Conservation (phyloP, 1,284 basidiomycete species). For the Ustilago bromivora region DNA sequence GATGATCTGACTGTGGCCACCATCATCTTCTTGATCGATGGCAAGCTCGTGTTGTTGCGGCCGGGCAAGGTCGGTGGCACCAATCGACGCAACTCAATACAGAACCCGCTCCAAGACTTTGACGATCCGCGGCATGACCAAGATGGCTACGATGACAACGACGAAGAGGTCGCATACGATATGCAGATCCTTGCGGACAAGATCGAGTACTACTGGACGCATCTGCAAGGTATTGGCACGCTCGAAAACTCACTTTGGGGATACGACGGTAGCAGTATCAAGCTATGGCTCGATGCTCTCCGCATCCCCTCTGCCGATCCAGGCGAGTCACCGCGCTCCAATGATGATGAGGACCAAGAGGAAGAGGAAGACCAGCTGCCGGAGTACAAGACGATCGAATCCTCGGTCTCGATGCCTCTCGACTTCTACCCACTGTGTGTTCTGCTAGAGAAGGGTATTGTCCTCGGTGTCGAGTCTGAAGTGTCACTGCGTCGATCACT, state of each 20-base stretch:
- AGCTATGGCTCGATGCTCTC: constrained; percentile 94
- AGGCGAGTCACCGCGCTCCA: constrained; percentile 14
- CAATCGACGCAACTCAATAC: not conserved
- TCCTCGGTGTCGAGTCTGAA: constrained; percentile 94
- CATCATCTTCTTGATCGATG: constrained; percentile 94
- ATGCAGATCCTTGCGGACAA: constrained; percentile 95
- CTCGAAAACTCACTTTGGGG: constrained; percentile 98
- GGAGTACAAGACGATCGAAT: constrained; percentile 79
- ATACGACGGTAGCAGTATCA: constrained; percentile 88
- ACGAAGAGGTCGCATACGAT: constrained; percentile 94
- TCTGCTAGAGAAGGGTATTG: constrained; percentile 97
- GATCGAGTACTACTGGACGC: constrained; percentile 99
- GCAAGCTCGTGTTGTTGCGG: constrained; percentile 85
- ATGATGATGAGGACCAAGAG: constrained; percentile 49
- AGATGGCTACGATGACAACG: constrained; percentile 70
- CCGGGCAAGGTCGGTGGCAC: constrained; percentile 60
- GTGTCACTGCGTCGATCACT: constrained; percentile 81
- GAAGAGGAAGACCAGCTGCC: constrained; percentile 62
- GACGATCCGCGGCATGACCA: constrained; percentile 29
- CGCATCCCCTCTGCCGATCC: constrained; percentile 75
- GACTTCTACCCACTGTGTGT: constrained; percentile 97
- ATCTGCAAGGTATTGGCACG: constrained; percentile 88
- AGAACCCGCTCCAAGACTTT: constrained; percentile 19
- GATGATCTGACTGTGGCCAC: constrained; percentile 94
- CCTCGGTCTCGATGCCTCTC: constrained; percentile 88